Evolutionary conservation across 768 basidiomycete species (phyloP).

Genomic region (Rhodotorula graminis): DNA sequence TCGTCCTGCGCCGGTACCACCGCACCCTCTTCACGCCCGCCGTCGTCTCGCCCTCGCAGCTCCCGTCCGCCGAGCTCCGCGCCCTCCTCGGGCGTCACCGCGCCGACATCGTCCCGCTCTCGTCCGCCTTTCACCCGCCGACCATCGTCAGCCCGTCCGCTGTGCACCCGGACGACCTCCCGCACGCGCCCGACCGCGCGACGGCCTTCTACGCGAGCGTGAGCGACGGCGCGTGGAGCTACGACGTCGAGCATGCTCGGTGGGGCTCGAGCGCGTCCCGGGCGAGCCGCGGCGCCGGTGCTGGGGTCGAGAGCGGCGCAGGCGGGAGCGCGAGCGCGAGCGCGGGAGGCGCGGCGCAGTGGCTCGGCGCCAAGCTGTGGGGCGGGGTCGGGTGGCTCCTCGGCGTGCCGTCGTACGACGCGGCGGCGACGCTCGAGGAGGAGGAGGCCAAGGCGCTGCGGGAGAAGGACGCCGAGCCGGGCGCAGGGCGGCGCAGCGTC

Average conservation of each 20-base stretch:
- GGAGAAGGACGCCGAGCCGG: too few species aligned
- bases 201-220: slow-evolving; percentile 4
- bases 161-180: neutral
- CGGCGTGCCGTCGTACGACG: neutral
- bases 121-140: neutral
- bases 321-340: neutral
- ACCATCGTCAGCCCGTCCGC: neutral
- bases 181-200: slow-evolving; percentile 1
- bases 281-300: neutral
- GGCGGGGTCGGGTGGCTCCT: slow-evolving; percentile 16
- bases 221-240: slow-evolving; percentile 1
- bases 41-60: slow-evolving; percentile 18
- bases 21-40: slow-evolving; percentile 7
- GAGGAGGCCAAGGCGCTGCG: too few species aligned
- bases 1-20: slow-evolving; percentile 5
- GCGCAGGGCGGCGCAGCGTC: too few species aligned
- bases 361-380: slow-evolving; percentile 15
- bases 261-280: neutral
- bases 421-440: too few species aligned
- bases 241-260: slow-evolving; percentile 1
- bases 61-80: slow-evolving; percentile 21
- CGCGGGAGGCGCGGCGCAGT: neutral
- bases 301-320: neutral
- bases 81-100: slow-evolving; percentile 18
- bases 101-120: slow-evolving; percentile 14